Percentiles rank a stretch among this genome's conserved stretches.
These are phyloP conservation scores for Daldinia decipiens DNA, from an alignment of 495 filamentous ascomycete species.

Conservation along the genomic window DNA sequence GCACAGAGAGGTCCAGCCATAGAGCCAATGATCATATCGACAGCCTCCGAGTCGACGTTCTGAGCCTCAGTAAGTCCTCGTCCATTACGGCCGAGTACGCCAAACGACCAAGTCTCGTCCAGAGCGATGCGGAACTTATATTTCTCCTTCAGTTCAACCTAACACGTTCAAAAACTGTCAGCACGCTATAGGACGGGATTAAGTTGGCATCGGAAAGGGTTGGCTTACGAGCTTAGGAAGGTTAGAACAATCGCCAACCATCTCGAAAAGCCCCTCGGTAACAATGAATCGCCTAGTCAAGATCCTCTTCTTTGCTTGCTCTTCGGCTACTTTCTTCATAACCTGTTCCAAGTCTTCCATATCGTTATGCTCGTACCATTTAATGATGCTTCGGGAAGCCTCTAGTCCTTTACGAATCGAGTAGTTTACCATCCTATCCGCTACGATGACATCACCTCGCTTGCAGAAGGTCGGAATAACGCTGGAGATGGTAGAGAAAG, in stretches of 20 bases:
- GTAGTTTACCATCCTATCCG: slow-evolving; percentile 94
- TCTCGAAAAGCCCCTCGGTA: slow-evolving; percentile 95
- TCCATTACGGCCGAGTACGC: slow-evolving; percentile 88
- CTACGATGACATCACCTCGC: slow-evolving; percentile 96
- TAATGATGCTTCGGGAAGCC: slow-evolving; percentile 86
- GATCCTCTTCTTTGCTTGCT: slow-evolving; percentile 82
- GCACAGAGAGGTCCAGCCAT: slow-evolving; percentile 89
- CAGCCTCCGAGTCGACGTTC: slow-evolving; percentile 87
- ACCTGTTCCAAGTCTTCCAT: slow-evolving; percentile 92
- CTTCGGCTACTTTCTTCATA: slow-evolving; percentile 83
- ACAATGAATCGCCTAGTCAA: slow-evolving; percentile 95
- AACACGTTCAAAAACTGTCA: not conserved
- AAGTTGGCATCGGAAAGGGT: not conserved
- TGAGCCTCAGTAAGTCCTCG: slow-evolving; percentile 94
- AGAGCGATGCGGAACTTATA: slow-evolving; percentile 98
- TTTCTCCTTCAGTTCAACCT: slow-evolving; percentile 89
- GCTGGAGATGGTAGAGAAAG: slow-evolving; percentile 91
- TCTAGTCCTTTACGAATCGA: slow-evolving; percentile 94
- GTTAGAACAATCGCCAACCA: slow-evolving; percentile 83
- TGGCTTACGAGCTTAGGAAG: slow-evolving; percentile 80
- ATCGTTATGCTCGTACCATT: slow-evolving; percentile 97
- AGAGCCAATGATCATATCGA: slow-evolving; percentile 95
- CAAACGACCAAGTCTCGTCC: slow-evolving; percentile 97
- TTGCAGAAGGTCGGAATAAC: slow-evolving; percentile 98
- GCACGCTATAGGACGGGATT: not conserved